Conservation (phyloP, 441 rosid genomes). For the Dalechampia spathulata region DNA sequence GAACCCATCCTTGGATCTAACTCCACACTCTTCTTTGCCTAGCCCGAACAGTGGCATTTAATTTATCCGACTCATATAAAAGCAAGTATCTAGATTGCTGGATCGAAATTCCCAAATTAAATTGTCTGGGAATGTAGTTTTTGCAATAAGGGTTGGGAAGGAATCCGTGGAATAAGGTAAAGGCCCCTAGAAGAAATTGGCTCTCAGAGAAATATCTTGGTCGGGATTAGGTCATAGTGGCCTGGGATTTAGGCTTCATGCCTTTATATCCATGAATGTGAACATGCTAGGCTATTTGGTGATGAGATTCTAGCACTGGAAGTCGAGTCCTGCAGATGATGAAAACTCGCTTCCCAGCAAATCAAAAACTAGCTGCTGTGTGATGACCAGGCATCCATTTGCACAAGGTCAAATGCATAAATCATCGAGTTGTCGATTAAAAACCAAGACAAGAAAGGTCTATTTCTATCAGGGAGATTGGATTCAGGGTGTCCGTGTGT, state of each 20-base stretch:
- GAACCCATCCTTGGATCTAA: conserved; percentile 43
- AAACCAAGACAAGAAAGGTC: background rate
- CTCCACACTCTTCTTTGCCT: conserved; percentile 41
- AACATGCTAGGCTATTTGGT: too few species aligned
- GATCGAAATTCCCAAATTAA: conserved; percentile 16
- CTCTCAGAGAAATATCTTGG: conserved; percentile 8
- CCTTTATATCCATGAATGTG: too few species aligned
- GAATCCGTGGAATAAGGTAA: conserved; percentile 24
- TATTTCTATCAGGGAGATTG: background rate
- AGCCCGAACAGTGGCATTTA: conserved; percentile 27
- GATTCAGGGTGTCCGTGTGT: too few species aligned
- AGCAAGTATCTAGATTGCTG: conserved; percentile 14
- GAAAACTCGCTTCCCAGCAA: conserved; percentile 1
- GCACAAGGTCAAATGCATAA: conserved; percentile 23
- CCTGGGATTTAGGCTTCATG: background rate
- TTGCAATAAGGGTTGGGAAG: conserved; percentile 17
- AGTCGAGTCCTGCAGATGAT: too few species aligned
- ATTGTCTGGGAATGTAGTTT: conserved; percentile 19
- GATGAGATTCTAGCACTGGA: too few species aligned
- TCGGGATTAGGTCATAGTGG: conserved; percentile 2
- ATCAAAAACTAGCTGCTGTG: conserved; percentile 19
- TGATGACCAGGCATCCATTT: conserved; percentile 19
- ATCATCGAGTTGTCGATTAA: conserved; percentile 16
- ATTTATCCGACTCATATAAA: conserved; percentile 15
- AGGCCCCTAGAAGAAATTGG: background rate